These are phyloP conservation scores for Pyronema domesticum DNA, from an alignment of 495 filamentous ascomycete species.

Conservation along the genomic window DNA sequence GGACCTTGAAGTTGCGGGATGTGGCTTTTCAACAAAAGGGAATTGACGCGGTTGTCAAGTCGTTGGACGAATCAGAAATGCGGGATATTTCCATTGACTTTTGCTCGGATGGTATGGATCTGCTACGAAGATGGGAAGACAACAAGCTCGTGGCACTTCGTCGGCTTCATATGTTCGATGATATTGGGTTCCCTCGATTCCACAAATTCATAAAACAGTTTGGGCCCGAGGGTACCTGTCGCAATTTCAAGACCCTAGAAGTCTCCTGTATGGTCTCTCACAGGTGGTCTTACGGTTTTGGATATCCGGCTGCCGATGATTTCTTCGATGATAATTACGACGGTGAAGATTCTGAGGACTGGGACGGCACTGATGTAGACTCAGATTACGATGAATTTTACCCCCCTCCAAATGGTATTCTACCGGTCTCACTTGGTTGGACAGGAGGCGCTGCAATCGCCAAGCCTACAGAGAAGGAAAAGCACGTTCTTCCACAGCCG, in stretches of 20 bases:
- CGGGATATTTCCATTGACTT: not conserved
- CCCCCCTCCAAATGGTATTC: not conserved
- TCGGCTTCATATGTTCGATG: not conserved
- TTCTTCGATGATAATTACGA: not conserved
- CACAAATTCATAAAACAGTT: constrained; percentile 5
- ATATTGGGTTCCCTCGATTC: not conserved
- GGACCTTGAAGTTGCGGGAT: constrained; percentile 1
- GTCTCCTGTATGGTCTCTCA: not conserved
- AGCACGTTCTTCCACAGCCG: not conserved
- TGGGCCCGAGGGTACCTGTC: constrained; percentile 4
- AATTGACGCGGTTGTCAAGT: not conserved
- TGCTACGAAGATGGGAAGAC: not conserved
- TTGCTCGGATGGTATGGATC: constrained; percentile 1
- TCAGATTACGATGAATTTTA: not conserved
- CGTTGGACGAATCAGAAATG: not conserved
- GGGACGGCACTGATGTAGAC: not conserved
- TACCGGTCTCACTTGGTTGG: not conserved
- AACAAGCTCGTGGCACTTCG: not conserved
- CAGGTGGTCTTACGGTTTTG: not conserved
- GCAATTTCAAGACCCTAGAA: constrained; percentile 2
- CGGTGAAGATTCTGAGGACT: not conserved
- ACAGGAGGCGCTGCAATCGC: not conserved
- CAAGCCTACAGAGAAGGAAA: not conserved
- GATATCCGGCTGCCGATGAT: not conserved
- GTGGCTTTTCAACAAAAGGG: not conserved